Base-by-base conservation (phyloP, 495 filamentous ascomycete species). In the Parathielavia appendiculata region DNA sequence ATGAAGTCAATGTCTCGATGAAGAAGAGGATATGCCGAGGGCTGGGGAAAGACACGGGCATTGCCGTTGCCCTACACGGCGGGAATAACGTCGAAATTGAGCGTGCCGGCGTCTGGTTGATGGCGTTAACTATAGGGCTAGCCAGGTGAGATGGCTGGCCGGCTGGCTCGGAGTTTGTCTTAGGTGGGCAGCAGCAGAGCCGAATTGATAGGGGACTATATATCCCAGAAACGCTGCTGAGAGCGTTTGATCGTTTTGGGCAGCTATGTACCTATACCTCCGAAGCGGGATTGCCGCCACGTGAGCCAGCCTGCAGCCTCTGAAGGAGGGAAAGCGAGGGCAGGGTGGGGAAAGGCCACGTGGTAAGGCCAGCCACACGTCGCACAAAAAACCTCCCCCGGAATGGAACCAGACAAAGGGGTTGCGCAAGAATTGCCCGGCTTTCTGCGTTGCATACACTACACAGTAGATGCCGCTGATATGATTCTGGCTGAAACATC, bases 331-430 rank as follows among this genome's bases (percentile, higher is more conserved):
- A 20, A 56, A 39, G 8, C n/a, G 43, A 44, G 47, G 49, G 30
- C 26, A 26, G 48, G 47, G 39, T 43, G 49, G 49, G 22, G 47
- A 45, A n/a, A 43, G 56, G 56, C 56, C 56, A 58, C 56, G 56
- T 58, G 56, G 56, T 51, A 39, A 35, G 19, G 34, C 30, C 40
- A 47, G 49, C 49, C 56, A 50, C 54, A 56, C n/a, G 55, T 57
- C 20, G 46, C 55, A 57, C 47, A 17, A 35, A 32, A 50, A 2
- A 3, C 6, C 6, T 2, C 12, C 45, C 55, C 55, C 38, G 19
- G 9, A 26, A 46, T 16, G 35, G 46, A 20, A 23, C 55, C 55
- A 47, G 54, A 47, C 40, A 17, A 16, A 10, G 30, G 19, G 55
- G 38, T 9, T 34, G 55, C 47, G 55, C 55, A 44, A 26, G 39